Percentiles rank a stretch among this genome's conserved stretches.
phyloP scores from a whole-genome alignment of 805 yeast species.

The Yarrowia sp. region DNA sequence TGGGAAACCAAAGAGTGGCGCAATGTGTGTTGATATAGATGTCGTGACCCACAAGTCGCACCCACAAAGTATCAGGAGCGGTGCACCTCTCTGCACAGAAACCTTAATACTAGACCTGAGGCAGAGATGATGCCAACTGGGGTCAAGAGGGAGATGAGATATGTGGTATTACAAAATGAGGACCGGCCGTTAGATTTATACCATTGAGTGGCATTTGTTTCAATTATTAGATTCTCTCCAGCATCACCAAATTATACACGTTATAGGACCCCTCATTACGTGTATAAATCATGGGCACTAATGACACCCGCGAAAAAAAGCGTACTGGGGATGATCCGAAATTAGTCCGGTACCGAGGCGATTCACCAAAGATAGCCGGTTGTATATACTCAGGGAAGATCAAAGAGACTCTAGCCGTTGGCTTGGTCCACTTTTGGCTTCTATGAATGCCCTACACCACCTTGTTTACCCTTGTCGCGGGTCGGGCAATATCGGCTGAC shows the following conservation, averaged over 20 bases:
- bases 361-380: neutral
- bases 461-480: neutral
- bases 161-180: neutral
- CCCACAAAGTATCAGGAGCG: slow-evolving; percentile 11
- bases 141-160: neutral
- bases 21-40: neutral
- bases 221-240: too few species aligned
- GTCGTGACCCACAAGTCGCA: neutral
- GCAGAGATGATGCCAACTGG: neutral
- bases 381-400: neutral
- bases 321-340: slow-evolving; percentile 18
- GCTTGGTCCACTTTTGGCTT: neutral
- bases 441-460: too few species aligned
- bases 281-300: neutral
- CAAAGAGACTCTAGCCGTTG: neutral
- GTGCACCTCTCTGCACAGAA: slow-evolving; percentile 10
- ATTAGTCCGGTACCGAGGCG: slow-evolving; percentile 20
- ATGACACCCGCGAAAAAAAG: neutral
- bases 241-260: neutral
- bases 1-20: neutral
- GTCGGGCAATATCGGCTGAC: slow-evolving; percentile 12
- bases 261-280: neutral
- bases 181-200: too few species aligned
- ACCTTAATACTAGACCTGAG: slow-evolving; percentile 2
- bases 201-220: too few species aligned